A percentile compares a stretch with the other conserved stretches of the same genome.
Evolutionary conservation across 192 early-diverging fungal species (phyloP).

Genomic region (Phlyctochytrium planicorne): DNA sequence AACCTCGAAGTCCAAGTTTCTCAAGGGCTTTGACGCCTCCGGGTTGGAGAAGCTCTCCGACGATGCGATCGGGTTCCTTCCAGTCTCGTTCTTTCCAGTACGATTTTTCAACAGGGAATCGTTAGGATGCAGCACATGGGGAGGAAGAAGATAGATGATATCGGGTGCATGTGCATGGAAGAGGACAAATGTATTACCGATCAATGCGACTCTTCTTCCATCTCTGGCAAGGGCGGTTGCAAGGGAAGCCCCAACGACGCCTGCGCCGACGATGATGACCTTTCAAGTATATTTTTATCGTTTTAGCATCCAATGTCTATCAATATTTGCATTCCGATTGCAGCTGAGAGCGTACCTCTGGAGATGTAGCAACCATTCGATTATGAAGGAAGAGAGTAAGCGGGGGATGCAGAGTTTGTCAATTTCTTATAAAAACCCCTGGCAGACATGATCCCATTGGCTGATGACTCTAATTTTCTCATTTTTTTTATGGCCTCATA

Average conservation of each 20-base stretch:
- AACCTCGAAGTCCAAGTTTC: conserved; percentile 71
- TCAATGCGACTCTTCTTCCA: conserved; percentile 67
- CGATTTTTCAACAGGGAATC: background rate
- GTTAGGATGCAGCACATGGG: background rate
- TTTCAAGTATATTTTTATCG: too few relatives aligned
- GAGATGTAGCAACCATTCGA: too few relatives aligned
- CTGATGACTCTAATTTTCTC: too few relatives aligned
- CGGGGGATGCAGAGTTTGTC: too few relatives aligned
- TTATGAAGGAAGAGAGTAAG: too few relatives aligned
- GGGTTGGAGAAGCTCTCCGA: conserved; percentile 96
- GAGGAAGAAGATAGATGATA: background rate
- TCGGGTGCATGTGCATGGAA: background rate
- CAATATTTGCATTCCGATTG: too few relatives aligned
- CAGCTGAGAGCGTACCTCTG: too few relatives aligned
- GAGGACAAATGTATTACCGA: conserved; percentile 41
- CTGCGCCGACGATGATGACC: conserved; percentile 88
- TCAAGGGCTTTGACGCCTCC: conserved; percentile 83
- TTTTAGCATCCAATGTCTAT: too few relatives aligned
- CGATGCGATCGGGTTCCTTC: conserved; percentile 94
- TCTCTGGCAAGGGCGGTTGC: conserved; percentile 75
- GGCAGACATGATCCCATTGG: too few relatives aligned
- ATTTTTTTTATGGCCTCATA: too few relatives aligned
- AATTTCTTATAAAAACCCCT: too few relatives aligned
- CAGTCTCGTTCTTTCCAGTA: conserved; percentile 75
- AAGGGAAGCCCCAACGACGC: conserved; percentile 86